Evolutionary conservation across 768 basidiomycete species (phyloP).

Genomic region (Naganishia kalamii): DNA sequence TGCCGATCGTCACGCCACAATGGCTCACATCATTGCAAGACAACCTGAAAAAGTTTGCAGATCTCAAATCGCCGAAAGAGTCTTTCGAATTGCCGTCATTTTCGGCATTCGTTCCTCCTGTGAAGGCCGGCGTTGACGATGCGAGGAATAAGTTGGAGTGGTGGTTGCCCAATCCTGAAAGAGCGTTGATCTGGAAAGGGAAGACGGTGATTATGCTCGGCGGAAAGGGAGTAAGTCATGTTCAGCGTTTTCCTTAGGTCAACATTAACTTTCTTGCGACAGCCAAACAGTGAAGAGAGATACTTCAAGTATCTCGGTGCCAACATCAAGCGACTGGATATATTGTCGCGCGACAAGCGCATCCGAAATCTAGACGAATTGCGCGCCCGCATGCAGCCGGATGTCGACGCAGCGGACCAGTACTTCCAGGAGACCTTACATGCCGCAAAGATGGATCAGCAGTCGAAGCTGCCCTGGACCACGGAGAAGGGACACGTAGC

Average conservation of each 20-base stretch:
- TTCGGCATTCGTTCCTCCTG: background rate
- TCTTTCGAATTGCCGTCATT: background rate
- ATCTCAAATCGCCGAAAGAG: background rate
- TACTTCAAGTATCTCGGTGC: slow-evolving; percentile 9
- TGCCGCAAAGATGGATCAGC: background rate
- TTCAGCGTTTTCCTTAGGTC: background rate
- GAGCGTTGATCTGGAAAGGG: slow-evolving; percentile 10
- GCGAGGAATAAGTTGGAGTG: background rate
- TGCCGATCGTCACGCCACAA: slow-evolving; percentile 4
- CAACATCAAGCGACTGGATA: background rate
- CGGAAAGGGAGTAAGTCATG: background rate
- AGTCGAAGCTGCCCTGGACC: background rate
- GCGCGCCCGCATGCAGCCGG: background rate
- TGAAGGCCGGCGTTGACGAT: background rate
- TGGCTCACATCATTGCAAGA: background rate
- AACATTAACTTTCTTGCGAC: background rate
- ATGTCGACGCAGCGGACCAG: background rate
- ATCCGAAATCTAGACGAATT: background rate
- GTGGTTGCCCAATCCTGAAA: slow-evolving; percentile 11
- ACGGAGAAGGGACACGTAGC: background rate
- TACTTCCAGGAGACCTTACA: background rate
- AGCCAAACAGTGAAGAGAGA: background rate
- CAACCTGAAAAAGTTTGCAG: background rate
- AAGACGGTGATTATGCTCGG: slow-evolving; percentile 13
- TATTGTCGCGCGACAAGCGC: background rate